Percentiles rank a stretch among this genome's conserved stretches.
Evolutionary conservation across 176 grass and related monocot species (phyloP).

Genomic region (maize (Zea mays)): Zm-B73-REFERENCE-NAM-5.0 NC_050101.1:98397501-98398000

Average conservation of each 20-base stretch:
- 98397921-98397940: not conserved
- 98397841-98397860: too few relatives aligned
- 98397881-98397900: not conserved
- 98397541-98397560: not conserved
- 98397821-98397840: not conserved
- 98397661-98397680: slow-evolving; percentile 32
- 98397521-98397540: not conserved
- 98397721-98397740: not conserved
- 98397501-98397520: not conserved
- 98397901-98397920: slow-evolving; percentile 17
- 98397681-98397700: slow-evolving; percentile 2
- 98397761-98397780: slow-evolving; percentile 24
- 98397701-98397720: not conserved
- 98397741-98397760: not conserved
- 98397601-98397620: not conserved
- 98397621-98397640: slow-evolving; percentile 27
- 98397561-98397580: not conserved
- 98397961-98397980: too few relatives aligned
- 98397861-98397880: too few relatives aligned
- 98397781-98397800: slow-evolving; percentile 21
- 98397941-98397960: not conserved
- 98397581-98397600: not conserved
- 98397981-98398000: too few relatives aligned
- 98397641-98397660: slow-evolving; percentile 37
- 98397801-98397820: not conserved